Percentiles rank a stretch among this genome's conserved stretches.
These are phyloP conservation scores for Hortaea sp. DNA, from an alignment of 2,329 filamentous ascomycete species.

Conservation along the genomic window DNA sequence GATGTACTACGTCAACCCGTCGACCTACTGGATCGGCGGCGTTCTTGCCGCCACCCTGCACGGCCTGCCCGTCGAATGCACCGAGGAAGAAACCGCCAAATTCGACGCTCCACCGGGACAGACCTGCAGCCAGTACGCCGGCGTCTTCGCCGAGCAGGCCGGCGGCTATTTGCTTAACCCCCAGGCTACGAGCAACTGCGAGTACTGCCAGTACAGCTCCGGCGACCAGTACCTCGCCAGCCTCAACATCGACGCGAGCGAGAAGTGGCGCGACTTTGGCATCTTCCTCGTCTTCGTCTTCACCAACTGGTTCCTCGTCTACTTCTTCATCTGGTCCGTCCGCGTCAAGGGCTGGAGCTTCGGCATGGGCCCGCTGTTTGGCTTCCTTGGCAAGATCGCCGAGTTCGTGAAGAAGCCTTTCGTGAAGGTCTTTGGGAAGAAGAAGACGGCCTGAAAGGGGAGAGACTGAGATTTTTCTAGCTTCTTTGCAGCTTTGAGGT, in stretches of 20 bases:
- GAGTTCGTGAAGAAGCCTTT: constrained; percentile 27
- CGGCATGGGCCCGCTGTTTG: constrained; percentile 52
- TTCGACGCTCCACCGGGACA: constrained; percentile 57
- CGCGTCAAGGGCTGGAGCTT: constrained; percentile 62
- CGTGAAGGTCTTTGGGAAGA: constrained; percentile 12
- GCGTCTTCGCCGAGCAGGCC: constrained; percentile 44
- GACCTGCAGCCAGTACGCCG: constrained; percentile 57
- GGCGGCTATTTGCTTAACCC: constrained; percentile 57
- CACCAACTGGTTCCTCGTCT: constrained; percentile 59
- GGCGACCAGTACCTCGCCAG: constrained; percentile 58
- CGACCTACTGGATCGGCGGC: constrained; percentile 63
- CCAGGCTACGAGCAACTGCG: constrained; percentile 48
- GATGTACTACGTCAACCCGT: constrained; percentile 57
- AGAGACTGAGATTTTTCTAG: background rate
- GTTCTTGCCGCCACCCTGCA: constrained; percentile 55
- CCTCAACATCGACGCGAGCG: constrained; percentile 42
- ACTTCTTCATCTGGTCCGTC: constrained; percentile 65
- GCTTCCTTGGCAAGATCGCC: constrained; percentile 33
- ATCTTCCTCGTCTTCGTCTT: constrained; percentile 63
- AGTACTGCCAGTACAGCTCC: constrained; percentile 58
- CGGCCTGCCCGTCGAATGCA: constrained; percentile 35
- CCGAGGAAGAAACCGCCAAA: constrained; percentile 46
- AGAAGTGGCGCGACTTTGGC: constrained; percentile 66
- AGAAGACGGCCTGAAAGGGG: constrained; percentile 2
- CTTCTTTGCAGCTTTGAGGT: no score